phyloP scores from a whole-genome alignment of 2,329 filamentous ascomycete genomes.

The Colletotrichum cordylinicola region DNA sequence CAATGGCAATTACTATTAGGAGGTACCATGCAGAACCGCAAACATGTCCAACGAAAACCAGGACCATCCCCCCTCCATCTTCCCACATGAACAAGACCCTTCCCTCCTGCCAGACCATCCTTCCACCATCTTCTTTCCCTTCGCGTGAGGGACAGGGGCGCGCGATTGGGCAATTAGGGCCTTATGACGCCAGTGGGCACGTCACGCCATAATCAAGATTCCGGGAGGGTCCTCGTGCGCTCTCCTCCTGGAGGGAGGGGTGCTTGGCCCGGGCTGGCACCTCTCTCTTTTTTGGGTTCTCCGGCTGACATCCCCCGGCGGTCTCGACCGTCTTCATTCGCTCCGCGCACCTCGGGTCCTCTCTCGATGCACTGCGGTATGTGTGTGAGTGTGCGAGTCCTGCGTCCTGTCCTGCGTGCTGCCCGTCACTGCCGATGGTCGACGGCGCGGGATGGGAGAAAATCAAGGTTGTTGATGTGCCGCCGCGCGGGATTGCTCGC shows the following conservation, averaged over 20 bases:
- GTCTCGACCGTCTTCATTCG: neutral
- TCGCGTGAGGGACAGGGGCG: constrained; percentile 7
- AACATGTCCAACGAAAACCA: neutral
- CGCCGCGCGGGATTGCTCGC: neutral
- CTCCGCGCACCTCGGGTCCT: neutral
- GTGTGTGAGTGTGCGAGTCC: neutral
- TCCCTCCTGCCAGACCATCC: neutral
- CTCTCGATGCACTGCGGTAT: neutral
- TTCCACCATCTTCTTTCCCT: neutral
- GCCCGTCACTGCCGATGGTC: neutral
- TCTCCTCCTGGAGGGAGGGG: neutral
- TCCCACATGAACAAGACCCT: neutral
- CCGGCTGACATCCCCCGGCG: neutral
- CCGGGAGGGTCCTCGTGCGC: neutral
- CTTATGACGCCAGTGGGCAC: constrained; percentile 24
- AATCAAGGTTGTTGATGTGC: neutral
- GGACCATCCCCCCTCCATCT: neutral
- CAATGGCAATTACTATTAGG: neutral
- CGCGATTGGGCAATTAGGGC: constrained; percentile 21
- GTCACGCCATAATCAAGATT: constrained; percentile 25
- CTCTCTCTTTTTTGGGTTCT: neutral
- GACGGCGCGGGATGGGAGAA: neutral
- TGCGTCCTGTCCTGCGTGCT: neutral
- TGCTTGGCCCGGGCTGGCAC: neutral
- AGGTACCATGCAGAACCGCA: neutral